phyloP scores from a whole-genome alignment of 768 basidiomycete genomes.

The Dictyophora rubrovolvata region DNA sequence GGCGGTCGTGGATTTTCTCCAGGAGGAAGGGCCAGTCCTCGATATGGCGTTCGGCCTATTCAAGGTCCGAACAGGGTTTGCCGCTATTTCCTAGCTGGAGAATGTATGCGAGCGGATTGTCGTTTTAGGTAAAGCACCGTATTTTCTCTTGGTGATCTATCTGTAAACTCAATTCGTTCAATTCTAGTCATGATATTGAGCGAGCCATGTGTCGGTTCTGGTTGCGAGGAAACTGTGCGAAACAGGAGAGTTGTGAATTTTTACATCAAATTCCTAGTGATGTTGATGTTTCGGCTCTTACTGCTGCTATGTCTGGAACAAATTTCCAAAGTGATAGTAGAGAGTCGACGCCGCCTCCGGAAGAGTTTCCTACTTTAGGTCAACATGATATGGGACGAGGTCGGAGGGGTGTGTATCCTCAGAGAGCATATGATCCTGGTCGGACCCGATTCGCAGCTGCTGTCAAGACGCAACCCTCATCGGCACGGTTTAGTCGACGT shows the following conservation, averaged over 20 bases:
- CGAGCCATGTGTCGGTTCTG: constrained; percentile 94
- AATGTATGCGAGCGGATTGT: constrained; percentile 93
- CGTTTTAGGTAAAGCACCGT: constrained; percentile 72
- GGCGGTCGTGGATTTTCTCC: constrained; percentile 33
- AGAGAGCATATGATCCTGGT: constrained; percentile 57
- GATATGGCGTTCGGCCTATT: constrained; percentile 45
- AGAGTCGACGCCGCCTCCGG: constrained; percentile 28
- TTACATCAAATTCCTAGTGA: constrained; percentile 84
- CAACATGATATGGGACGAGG: constrained; percentile 29
- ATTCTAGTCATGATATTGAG: constrained; percentile 80
- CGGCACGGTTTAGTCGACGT: constrained; percentile 2
- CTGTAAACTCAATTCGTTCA: not conserved
- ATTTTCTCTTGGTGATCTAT: not conserved
- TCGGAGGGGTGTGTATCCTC: constrained; percentile 24
- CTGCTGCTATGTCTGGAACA: constrained; percentile 55
- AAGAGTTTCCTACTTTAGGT: constrained; percentile 66
- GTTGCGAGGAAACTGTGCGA: constrained; percentile 94
- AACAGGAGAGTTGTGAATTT: constrained; percentile 95
- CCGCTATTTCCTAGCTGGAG: constrained; percentile 92
- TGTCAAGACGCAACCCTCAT: constrained; percentile 55
- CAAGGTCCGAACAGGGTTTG: constrained; percentile 75
- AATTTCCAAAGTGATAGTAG: constrained; percentile 34
- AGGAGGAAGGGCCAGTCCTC: constrained; percentile 20
- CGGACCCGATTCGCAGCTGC: constrained; percentile 86
- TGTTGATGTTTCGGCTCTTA: constrained; percentile 65